Base-by-base conservation (phyloP, 73 alveolate genomes). In the Urostyla sp. region DNA sequence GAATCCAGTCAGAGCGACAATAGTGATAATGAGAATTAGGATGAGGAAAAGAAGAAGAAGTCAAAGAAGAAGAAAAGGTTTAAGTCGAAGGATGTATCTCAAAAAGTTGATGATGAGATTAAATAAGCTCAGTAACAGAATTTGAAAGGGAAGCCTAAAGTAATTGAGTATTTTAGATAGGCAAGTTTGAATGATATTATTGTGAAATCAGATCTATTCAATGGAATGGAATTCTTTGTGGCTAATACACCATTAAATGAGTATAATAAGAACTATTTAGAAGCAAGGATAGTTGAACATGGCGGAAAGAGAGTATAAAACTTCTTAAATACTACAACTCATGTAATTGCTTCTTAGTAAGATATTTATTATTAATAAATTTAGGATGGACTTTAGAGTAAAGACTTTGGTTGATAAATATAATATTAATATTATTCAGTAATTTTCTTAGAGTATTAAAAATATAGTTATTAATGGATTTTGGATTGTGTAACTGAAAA, bases 231-330 rank as follows among this genome's bases (percentile, higher is more conserved):
- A 90, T 96, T 96, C 87, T 92, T 76, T 66, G 90, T 96, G 31
- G 93, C 83, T 36, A 89, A 91, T 78, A 82, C 79, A 40, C 94
- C 91, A 57, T 94, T 89, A 28, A 80, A 75, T 54, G 85, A 77
- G 0, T 94, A 85, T 0, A 85, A 88, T 78, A 96, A 96, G 79
- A 84, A 87, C 49, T 84, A 86, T 43, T 80, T 96, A 49, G 99
- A 96, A 90, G 84, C 84, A 66, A 59, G 76, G 49, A 96, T 96
- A 23, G 96, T 89, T 49, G 95, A 90, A 46, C 83, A 94, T 89
- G 98, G 99, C 13, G 99, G 99, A n/a, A 96, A 59, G 61, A 91
- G 93, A 66, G 98, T 95, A 1, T 92, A 95, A 78, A 96, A 95
- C 83, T 84, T 86, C 54, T 67, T 80, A 53, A 73, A 86, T 18